These are phyloP conservation scores for Diaporthe ampelina DNA, from an alignment of 2,329 filamentous ascomycete species.

Conservation along the genomic window DNA sequence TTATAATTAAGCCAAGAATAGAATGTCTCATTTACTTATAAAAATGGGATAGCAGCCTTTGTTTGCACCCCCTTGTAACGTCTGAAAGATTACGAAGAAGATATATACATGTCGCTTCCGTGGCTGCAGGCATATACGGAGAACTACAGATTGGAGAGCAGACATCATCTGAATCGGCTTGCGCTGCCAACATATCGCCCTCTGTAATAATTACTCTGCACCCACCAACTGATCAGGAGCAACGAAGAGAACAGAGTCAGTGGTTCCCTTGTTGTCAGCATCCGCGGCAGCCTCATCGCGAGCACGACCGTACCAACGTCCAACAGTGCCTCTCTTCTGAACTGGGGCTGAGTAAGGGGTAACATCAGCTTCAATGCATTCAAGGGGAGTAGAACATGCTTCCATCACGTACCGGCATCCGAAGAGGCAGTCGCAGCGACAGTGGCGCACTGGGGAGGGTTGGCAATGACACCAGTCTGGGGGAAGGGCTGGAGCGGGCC, in stretches of 20 bases:
- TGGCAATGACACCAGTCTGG: constrained; percentile 51
- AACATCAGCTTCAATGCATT: not conserved
- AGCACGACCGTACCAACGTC: constrained; percentile 41
- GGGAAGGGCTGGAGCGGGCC: constrained; percentile 55
- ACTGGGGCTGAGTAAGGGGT: not conserved
- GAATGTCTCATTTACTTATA: not conserved
- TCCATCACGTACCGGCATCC: not conserved
- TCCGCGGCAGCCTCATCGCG: constrained; percentile 41
- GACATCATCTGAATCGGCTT: not conserved
- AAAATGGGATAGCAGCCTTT: not conserved
- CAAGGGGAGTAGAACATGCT: fast-evolving
- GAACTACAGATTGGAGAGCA: not conserved
- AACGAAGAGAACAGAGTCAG: constrained; percentile 35
- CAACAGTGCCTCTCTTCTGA: not conserved
- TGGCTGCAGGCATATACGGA: not conserved
- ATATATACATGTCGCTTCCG: not conserved
- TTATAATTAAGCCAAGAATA: not conserved
- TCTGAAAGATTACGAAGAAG: not conserved
- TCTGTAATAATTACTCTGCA: not conserved
- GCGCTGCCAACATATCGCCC: fast-evolving
- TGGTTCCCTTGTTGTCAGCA: constrained; percentile 40
- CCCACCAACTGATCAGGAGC: constrained; percentile 5
- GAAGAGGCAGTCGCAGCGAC: not conserved
- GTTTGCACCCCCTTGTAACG: not conserved
- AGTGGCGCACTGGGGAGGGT: constrained; percentile 41